A percentile compares a stretch with the other conserved stretches of the same genome.
These are phyloP conservation scores for Russula compacta DNA, from an alignment of 768 basidiomycete species.

Conservation along the genomic window DNA sequence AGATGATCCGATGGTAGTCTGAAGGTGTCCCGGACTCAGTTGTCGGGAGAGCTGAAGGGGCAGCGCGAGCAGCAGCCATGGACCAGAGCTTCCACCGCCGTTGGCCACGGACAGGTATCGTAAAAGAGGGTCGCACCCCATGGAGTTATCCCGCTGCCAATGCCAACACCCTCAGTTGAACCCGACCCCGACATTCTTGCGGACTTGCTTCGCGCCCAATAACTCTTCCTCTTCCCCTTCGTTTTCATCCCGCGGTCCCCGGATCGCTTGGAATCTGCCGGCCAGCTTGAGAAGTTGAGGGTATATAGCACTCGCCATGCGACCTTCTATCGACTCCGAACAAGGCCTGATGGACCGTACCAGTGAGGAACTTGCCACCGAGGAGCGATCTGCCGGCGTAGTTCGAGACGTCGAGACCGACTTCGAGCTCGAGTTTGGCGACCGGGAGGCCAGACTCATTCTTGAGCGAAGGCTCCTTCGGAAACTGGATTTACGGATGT, in stretches of 20 bases:
- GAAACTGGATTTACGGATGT: conserved; percentile 37
- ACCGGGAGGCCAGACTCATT: conserved; percentile 29
- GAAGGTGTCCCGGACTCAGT: conserved; percentile 33
- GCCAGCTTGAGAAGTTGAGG: not conserved
- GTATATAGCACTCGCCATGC: conserved; percentile 10
- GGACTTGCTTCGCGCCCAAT: no score
- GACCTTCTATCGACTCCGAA: conserved; percentile 8
- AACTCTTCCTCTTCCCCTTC: no score
- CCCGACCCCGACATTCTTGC: no score
- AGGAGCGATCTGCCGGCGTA: not conserved
- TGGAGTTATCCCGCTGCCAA: no score
- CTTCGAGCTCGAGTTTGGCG: conserved; percentile 30
- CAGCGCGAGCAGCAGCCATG: conserved; percentile 26
- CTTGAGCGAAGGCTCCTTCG: conserved; percentile 37
- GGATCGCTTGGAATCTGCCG: not conserved
- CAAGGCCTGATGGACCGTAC: not conserved
- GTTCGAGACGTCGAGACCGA: conserved; percentile 20
- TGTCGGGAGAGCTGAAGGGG: conserved; percentile 23
- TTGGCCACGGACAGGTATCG: not conserved
- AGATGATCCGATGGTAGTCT: conserved; percentile 59
- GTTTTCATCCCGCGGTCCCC: not conserved
- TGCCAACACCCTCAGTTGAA: no score
- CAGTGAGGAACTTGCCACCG: not conserved
- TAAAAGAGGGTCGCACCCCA: no score
- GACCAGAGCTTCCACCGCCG: not conserved